Evolutionary conservation across 768 basidiomycete species (phyloP).

Genomic region (Solioccasus polychromus): DNA sequence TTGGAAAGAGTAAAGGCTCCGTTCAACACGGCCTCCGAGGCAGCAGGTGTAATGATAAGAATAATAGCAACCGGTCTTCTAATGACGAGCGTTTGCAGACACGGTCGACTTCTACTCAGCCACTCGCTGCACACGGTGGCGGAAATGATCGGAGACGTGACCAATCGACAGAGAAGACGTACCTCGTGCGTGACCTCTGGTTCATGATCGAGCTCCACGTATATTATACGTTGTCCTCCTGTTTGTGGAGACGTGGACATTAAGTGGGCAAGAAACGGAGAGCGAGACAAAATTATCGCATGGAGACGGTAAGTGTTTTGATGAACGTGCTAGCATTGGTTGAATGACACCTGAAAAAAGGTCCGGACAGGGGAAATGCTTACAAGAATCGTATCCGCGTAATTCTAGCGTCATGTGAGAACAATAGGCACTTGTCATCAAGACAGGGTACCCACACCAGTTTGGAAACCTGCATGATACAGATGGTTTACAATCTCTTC

Average conservation of each 20-base stretch:
- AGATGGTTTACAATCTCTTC: conserved; percentile 77
- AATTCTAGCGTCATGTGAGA: conserved; percentile 52
- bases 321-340: conserved; percentile 57
- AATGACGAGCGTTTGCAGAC: conserved; percentile 16
- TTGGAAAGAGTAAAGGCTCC: conserved; percentile 9
- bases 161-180: conserved; percentile 30
- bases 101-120: conserved; percentile 16
- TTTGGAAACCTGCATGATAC: conserved; percentile 78
- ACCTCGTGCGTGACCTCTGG: conserved; percentile 86
- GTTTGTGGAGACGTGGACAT: conserved; percentile 78
- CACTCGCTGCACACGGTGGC: conserved; percentile 26
- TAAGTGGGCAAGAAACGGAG: conserved; percentile 83
- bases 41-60: conserved; percentile 14
- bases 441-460: conserved; percentile 57
- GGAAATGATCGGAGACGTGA: conserved; percentile 29
- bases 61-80: conserved; percentile 14
- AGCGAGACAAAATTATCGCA: conserved; percentile 82
- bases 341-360: conserved; percentile 11
- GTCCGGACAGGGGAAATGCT: conserved; percentile 26
- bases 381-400: conserved; percentile 78
- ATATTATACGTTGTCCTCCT: conserved; percentile 64
- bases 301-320: conserved; percentile 76
- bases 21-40: conserved; percentile 22
- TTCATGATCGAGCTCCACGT: conserved; percentile 72
- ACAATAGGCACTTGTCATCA: conserved; percentile 4